Conservation (phyloP, 805 yeast genomes). For the Zygosaccharomyces bailii region DNA sequence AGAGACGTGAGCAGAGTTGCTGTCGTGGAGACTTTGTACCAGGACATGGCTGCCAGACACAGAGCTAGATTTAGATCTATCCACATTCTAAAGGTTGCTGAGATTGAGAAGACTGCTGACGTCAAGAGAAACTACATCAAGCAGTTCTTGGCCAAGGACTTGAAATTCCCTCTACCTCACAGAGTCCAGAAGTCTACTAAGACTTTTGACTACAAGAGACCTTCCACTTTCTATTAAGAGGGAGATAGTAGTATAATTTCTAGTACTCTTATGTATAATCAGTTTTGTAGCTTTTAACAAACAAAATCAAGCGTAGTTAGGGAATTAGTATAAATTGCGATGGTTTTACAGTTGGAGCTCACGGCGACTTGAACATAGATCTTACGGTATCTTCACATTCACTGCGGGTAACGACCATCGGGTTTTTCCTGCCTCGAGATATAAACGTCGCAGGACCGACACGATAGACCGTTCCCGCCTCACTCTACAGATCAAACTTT, state of each 20-base stretch:
- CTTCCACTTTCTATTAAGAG: constrained; percentile 92
- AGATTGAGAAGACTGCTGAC: constrained; percentile 94
- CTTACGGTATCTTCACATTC: constrained; percentile 1
- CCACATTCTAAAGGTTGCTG: constrained; percentile 99
- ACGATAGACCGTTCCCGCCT: background rate
- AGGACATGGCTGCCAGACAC: constrained; percentile 99
- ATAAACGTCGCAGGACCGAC: background rate
- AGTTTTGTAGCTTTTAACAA: constrained; percentile 29
- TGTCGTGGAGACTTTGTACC: constrained; percentile 98
- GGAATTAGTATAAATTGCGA: background rate
- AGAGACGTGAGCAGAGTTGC: constrained; percentile 99
- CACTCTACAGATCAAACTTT: background rate
- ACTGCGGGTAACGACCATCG: constrained; percentile 4
- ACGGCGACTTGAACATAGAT: no score
- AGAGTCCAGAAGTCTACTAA: constrained; percentile 89
- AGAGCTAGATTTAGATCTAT: constrained; percentile 99
- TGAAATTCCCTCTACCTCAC: constrained; percentile 99
- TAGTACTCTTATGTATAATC: constrained; percentile 25
- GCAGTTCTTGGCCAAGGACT: constrained; percentile 92
- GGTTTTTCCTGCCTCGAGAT: constrained; percentile 2
- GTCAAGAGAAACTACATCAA: constrained; percentile 99
- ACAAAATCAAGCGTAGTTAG: constrained; percentile 14
- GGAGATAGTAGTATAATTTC: constrained; percentile 9
- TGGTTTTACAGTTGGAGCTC: background rate
- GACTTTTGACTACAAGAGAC: constrained; percentile 88